phyloP scores from a whole-genome alignment of 495 filamentous ascomycete genomes.

The Sphaerosporella brunnea region DNA sequence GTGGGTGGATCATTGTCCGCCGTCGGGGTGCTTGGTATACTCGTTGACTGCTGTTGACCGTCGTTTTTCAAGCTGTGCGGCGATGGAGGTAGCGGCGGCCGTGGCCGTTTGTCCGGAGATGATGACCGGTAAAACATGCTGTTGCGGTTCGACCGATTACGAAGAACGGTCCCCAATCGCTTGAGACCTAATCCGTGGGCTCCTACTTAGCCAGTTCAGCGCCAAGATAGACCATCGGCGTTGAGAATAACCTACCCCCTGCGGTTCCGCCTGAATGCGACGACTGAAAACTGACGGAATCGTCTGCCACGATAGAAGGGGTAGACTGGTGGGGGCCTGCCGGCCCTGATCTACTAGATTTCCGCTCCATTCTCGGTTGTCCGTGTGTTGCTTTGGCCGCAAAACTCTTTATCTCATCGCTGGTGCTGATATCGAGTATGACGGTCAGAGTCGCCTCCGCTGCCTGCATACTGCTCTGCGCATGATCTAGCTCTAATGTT shows the following conservation, averaged over 20 bases:
- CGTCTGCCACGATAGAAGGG: conserved; percentile 27
- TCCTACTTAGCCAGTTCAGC: conserved; percentile 10
- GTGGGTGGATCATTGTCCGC: neutral
- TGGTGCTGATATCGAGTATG: conserved; percentile 73
- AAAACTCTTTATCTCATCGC: conserved; percentile 80
- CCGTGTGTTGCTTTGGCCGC: conserved; percentile 35
- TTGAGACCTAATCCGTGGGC: conserved; percentile 17
- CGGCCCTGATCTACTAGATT: conserved; percentile 30
- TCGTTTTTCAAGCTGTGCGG: neutral
- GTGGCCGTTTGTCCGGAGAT: conserved; percentile 21
- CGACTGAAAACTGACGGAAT: conserved; percentile 27
- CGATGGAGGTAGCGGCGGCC: conserved; percentile 7
- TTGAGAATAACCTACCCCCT: too few species aligned
- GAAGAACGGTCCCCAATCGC: conserved; percentile 24
- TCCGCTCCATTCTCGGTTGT: conserved; percentile 21
- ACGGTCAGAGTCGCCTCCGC: conserved; percentile 69
- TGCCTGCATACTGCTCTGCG: conserved; percentile 55
- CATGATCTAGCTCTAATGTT: conserved; percentile 80
- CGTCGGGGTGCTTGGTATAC: conserved; percentile 1
- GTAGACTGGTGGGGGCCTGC: conserved; percentile 27
- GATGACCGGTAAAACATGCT: conserved; percentile 20
- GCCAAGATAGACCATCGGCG: conserved; percentile 23
- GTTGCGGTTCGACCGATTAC: conserved; percentile 22
- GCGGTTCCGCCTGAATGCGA: conserved; percentile 25
- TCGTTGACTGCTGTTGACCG: too few species aligned